phyloP scores from a whole-genome alignment of 139 green algal species.

The Asterochloris sp. region DNA sequence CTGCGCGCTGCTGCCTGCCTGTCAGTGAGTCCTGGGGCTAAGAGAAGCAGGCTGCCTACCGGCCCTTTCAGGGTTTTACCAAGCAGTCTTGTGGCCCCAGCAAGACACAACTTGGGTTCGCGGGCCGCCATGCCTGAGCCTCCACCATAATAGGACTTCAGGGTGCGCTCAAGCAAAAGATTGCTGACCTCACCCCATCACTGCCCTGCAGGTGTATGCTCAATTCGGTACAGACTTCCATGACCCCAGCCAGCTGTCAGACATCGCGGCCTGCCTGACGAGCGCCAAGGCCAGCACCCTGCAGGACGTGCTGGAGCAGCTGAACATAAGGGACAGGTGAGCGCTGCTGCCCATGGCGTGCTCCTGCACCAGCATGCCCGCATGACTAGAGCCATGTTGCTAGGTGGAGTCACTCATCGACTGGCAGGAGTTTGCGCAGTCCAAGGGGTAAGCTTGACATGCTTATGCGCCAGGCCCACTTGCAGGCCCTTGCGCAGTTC shows the following conservation, averaged over 20 bases:
- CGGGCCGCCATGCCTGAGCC: not conserved
- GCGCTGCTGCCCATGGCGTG: conserved; percentile 2
- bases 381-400: too few relatives aligned
- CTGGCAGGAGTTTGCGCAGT: too few relatives aligned
- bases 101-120: not conserved
- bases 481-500: too few relatives aligned
- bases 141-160: not conserved
- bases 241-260: conserved; percentile 86
- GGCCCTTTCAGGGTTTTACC: too few relatives aligned
- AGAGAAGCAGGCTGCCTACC: too few relatives aligned
- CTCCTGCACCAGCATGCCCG: too few relatives aligned
- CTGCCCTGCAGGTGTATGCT: conserved; percentile 1
- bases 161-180: too few relatives aligned
- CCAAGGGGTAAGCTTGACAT: too few relatives aligned
- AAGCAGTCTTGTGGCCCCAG: not conserved
- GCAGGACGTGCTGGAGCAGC: conserved; percentile 79
- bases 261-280: conserved; percentile 86
- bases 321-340: conserved; percentile 69
- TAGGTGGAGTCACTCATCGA: too few relatives aligned
- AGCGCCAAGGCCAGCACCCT: conserved; percentile 75
- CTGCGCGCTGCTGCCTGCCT: conserved; percentile 45
- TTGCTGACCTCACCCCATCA: too few relatives aligned
- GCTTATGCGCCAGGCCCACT: too few relatives aligned
- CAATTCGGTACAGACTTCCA: conserved; percentile 67
- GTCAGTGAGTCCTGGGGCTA: too few relatives aligned